Evolutionary conservation across 2,329 filamentous ascomycete genomes (phyloP).

Genomic region (Exophiala sp.): DNA sequence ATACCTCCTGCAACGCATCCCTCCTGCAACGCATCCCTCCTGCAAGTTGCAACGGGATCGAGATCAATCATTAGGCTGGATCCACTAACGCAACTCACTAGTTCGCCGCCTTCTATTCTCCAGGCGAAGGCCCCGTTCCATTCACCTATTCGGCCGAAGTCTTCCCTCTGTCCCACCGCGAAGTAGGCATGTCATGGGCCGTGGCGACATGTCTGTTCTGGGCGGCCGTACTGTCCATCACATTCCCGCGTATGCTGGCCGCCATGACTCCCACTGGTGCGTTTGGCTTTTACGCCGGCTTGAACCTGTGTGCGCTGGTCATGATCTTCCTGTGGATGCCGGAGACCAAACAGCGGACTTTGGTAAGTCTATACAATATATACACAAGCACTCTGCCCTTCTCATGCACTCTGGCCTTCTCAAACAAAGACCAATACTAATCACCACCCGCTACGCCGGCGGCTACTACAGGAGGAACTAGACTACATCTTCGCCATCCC

Average conservation of each 20-base stretch:
- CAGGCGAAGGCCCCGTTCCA: slow-evolving; percentile 45
- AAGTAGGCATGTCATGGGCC: slow-evolving; percentile 40
- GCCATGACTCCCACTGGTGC: slow-evolving; percentile 45
- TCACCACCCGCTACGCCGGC: not conserved
- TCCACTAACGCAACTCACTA: not conserved
- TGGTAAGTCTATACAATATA: no score
- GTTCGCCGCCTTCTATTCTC: slow-evolving; percentile 60
- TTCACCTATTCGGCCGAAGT: slow-evolving; percentile 40
- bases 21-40: no score
- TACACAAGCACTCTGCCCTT: no score
- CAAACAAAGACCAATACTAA: no score
- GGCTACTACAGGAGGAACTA: slow-evolving; percentile 49
- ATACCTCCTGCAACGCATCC: no score
- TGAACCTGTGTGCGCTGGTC: slow-evolving; percentile 52
- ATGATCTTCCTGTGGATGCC: slow-evolving; percentile 55
- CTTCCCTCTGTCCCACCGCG: slow-evolving; percentile 45
- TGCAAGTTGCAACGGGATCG: no score
- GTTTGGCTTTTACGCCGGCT: slow-evolving; percentile 52
- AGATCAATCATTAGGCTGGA: no score
- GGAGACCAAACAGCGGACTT: slow-evolving; percentile 47
- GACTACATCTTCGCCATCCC: slow-evolving; percentile 51
- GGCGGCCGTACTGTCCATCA: slow-evolving; percentile 41
- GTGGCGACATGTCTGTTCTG: slow-evolving; percentile 33
- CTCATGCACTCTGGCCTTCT: no score
- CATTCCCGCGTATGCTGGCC: slow-evolving; percentile 40